A percentile compares a stretch with the other conserved stretches of the same genome.
phyloP scores from a whole-genome alignment of 768 basidiomycete species.

The Hortiboletus campestris region DNA sequence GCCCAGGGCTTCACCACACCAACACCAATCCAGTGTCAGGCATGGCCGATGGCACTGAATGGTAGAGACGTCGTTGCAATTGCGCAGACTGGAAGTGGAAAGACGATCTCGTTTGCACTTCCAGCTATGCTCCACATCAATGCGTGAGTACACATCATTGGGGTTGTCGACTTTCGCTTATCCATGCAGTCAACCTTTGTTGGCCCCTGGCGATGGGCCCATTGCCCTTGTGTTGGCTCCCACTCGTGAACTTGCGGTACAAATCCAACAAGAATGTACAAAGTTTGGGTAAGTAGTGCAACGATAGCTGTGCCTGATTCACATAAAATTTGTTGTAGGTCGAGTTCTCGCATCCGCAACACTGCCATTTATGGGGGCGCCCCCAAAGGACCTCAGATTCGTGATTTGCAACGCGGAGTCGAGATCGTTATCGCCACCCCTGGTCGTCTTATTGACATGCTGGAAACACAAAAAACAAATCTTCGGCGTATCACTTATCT shows the following conservation, averaged over 20 bases:
- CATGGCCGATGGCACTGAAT: constrained; percentile 98
- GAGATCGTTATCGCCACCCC: constrained; percentile 99
- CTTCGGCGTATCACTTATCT: constrained; percentile 94
- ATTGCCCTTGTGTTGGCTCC: constrained; percentile 96
- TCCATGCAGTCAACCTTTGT: constrained; percentile 74
- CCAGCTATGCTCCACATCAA: constrained; percentile 99
- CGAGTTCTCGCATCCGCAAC: constrained; percentile 94
- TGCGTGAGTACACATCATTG: constrained; percentile 58
- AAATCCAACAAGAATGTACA: constrained; percentile 98
- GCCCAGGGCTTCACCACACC: constrained; percentile 91
- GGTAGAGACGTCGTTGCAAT: constrained; percentile 95
- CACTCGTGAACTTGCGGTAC: constrained; percentile 97
- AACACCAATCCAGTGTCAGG: constrained; percentile 97
- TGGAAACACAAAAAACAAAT: constrained; percentile 95
- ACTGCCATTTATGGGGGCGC: constrained; percentile 99
- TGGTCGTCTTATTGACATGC: constrained; percentile 98
- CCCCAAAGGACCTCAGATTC: constrained; percentile 97
- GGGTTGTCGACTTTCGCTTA: background rate
- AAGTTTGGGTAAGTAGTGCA: constrained; percentile 81
- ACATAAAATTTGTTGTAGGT: constrained; percentile 36
- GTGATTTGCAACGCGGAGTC: constrained; percentile 94
- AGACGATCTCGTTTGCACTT: constrained; percentile 97
- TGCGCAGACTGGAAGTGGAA: constrained; percentile 97
- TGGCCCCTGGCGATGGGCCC: constrained; percentile 93
- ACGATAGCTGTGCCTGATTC: background rate